These are phyloP conservation scores for Pyronema domesticum DNA, from an alignment of 495 filamentous ascomycete species.

Conservation along the genomic window DNA sequence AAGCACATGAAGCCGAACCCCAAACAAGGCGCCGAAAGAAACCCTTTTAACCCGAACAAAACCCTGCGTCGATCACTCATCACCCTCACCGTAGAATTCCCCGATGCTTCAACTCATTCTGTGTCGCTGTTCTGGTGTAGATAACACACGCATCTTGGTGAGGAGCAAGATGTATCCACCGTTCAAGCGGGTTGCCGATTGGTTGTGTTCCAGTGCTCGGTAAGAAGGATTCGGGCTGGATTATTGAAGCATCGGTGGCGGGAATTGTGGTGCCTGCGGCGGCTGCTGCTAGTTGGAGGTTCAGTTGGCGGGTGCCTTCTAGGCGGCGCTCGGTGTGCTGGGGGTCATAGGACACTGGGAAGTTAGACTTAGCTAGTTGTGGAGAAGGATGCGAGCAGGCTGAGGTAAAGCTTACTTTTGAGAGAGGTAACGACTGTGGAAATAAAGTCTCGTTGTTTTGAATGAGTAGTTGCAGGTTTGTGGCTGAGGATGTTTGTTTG, in stretches of 20 bases:
- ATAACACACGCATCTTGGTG: slow-evolving; percentile 20
- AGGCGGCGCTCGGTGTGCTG: slow-evolving; percentile 19
- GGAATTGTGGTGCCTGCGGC: slow-evolving; percentile 13
- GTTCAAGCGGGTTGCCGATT: slow-evolving; percentile 13
- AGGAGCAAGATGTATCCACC: slow-evolving; percentile 14
- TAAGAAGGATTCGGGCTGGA: slow-evolving; percentile 13
- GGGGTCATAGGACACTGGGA: too few species aligned
- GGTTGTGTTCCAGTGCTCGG: background rate
- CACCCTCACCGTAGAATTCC: slow-evolving; percentile 10
- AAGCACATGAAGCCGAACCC: too few species aligned
- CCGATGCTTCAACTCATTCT: slow-evolving; percentile 15
- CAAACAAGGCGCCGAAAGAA: too few species aligned
- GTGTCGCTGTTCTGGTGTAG: slow-evolving; percentile 16
- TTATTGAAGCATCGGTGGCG: slow-evolving; percentile 17
- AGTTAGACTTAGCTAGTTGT: too few species aligned
- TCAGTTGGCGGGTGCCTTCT: slow-evolving; percentile 18
- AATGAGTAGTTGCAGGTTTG: too few species aligned
- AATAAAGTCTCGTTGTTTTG: too few species aligned
- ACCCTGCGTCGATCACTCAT: too few species aligned
- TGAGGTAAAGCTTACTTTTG: too few species aligned
- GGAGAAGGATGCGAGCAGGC: too few species aligned
- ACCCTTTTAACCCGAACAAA: too few species aligned
- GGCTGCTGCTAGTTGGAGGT: slow-evolving; percentile 17
- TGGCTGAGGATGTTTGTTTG: too few species aligned
- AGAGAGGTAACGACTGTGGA: too few species aligned